Conservation (phyloP, 306 rosid species). For the Dicorynia guianensis region DNA sequence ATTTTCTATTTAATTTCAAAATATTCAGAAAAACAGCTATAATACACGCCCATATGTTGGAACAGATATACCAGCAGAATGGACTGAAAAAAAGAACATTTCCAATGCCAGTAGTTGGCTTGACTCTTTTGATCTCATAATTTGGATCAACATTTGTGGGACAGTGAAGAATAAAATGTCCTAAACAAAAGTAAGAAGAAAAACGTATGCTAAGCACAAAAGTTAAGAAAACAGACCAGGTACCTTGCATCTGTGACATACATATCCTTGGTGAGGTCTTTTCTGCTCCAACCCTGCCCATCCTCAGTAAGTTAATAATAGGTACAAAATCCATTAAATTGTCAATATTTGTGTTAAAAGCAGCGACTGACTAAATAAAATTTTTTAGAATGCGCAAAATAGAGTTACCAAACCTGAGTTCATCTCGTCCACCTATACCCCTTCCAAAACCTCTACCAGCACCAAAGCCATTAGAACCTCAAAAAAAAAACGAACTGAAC, state of each 20-base stretch:
- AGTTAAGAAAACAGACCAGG: slow-evolving; percentile 72
- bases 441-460: slow-evolving; percentile 91
- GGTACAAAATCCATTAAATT: slow-evolving; percentile 31
- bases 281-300: slow-evolving; percentile 81
- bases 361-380: slow-evolving; percentile 14
- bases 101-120: slow-evolving; percentile 98
- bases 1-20: no score
- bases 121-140: slow-evolving; percentile 85
- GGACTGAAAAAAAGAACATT: no score
- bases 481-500: not conserved
- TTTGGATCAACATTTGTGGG: slow-evolving; percentile 98
- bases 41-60: no score
- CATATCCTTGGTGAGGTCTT: slow-evolving; percentile 97
- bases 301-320: slow-evolving; percentile 41
- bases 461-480: slow-evolving; percentile 80
- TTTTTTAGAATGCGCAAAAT: slow-evolving; percentile 23
- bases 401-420: slow-evolving; percentile 90
- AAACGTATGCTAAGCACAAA: slow-evolving; percentile 24
- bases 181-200: slow-evolving; percentile 51
- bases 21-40: no score
- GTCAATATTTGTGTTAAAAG: slow-evolving; percentile 15
- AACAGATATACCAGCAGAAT: no score
- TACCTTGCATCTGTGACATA: slow-evolving; percentile 95
- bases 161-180: slow-evolving; percentile 98
- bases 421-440: slow-evolving; percentile 89